Conservation (phyloP, 2,329 filamentous ascomycete genomes). For the Geosmithia putterillii region DNA sequence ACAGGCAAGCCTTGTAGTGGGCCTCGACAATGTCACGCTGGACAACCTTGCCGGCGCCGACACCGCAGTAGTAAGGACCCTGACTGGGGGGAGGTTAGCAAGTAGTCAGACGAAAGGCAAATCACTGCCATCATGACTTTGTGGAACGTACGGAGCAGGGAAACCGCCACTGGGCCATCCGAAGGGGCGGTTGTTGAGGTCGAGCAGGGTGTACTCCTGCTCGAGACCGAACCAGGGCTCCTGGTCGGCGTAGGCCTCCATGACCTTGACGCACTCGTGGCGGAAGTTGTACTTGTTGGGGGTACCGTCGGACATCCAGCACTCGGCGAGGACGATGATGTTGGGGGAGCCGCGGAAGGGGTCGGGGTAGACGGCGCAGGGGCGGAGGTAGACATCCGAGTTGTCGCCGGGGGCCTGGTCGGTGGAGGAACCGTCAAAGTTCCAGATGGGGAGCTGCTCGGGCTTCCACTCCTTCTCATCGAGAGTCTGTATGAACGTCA, state of each 20-base stretch:
- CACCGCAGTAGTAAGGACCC: slow-evolving; percentile 60
- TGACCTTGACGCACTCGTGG: slow-evolving; percentile 78
- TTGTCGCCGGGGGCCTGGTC: slow-evolving; percentile 88
- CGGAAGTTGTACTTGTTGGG: slow-evolving; percentile 99
- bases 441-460: slow-evolving; percentile 41
- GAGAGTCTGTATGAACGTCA: slow-evolving; percentile 28
- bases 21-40: slow-evolving; percentile 92
- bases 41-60: slow-evolving; percentile 92
- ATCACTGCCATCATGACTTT: neutral
- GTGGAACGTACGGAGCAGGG: slow-evolving; percentile 52
- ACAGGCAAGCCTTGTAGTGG: slow-evolving; percentile 55
- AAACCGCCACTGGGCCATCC: slow-evolving; percentile 61
- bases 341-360: slow-evolving; percentile 85
- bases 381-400: slow-evolving; percentile 94
- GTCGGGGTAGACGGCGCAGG: slow-evolving; percentile 78
- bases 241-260: slow-evolving; percentile 73
- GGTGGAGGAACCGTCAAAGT: slow-evolving; percentile 70
- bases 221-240: slow-evolving; percentile 97
- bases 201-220: slow-evolving; percentile 81
- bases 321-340: slow-evolving; percentile 88
- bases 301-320: slow-evolving; percentile 84
- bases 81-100: slow-evolving; percentile 13
- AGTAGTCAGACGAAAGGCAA: neutral
- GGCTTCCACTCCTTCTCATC: slow-evolving; percentile 35
- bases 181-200: slow-evolving; percentile 75